Evolutionary conservation across 2,329 filamentous ascomycete species (phyloP).

Genomic region (Diaporthe eres): DNA sequence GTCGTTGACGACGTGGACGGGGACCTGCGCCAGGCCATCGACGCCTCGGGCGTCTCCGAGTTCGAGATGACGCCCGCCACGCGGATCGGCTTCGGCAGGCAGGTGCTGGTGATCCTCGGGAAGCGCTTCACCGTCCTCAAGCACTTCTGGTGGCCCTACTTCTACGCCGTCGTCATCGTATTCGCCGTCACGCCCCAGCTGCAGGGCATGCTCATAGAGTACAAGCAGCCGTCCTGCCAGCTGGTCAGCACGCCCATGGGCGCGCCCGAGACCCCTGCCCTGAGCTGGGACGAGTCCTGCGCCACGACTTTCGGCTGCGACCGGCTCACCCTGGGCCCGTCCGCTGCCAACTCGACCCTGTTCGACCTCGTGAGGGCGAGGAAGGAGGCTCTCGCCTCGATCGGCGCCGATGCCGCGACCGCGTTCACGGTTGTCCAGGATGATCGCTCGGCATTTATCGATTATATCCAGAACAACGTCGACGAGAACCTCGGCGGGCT

Average conservation of each 20-base stretch:
- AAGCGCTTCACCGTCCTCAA: not conserved
- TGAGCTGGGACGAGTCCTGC: not conserved
- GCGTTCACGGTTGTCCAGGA: not conserved
- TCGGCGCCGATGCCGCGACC: not conserved
- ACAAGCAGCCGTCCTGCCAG: not conserved
- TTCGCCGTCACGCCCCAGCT: slow-evolving; percentile 4
- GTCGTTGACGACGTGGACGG: slow-evolving; percentile 10
- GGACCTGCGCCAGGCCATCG: not conserved
- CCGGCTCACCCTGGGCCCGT: not conserved
- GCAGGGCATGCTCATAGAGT: not conserved
- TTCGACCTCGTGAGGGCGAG: not conserved
- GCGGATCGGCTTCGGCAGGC: not conserved
- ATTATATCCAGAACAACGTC: not conserved
- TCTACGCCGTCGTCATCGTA: slow-evolving; percentile 2
- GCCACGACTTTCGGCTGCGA: not conserved
- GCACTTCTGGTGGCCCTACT: slow-evolving; percentile 8
- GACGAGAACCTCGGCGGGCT: not conserved
- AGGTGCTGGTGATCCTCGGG: not conserved
- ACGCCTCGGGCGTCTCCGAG: not conserved
- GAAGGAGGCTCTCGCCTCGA: not conserved
- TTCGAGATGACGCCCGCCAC: slow-evolving; percentile 4
- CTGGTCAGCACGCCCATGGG: not conserved
- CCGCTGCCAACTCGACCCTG: not conserved
- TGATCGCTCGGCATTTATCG: not conserved
- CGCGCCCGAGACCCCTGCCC: not conserved